phyloP scores from a whole-genome alignment of 2,329 filamentous ascomycete genomes.

The Intubia oerlemansii region DNA sequence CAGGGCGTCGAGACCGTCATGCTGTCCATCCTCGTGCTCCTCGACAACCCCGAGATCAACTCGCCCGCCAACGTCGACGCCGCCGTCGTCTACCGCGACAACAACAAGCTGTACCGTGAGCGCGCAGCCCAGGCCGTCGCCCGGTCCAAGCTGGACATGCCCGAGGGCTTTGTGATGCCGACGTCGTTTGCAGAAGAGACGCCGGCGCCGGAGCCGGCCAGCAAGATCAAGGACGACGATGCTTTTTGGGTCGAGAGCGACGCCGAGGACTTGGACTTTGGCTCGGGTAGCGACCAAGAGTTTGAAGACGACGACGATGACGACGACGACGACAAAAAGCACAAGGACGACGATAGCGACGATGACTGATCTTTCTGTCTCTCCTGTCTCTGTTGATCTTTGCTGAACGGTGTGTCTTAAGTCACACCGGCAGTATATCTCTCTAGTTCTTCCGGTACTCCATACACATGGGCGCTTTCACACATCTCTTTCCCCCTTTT shows the following conservation, averaged over 20 bases:
- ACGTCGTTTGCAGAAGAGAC: constrained; percentile 42
- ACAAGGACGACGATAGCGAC: constrained; percentile 33
- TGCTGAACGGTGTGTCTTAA: too few species aligned
- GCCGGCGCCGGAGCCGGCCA: constrained; percentile 35
- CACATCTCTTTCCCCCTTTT: too few species aligned
- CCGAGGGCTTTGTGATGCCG: constrained; percentile 62
- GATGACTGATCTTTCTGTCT: too few species aligned
- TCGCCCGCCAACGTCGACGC: constrained; percentile 93
- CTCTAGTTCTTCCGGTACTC: too few species aligned
- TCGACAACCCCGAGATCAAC: constrained; percentile 84
- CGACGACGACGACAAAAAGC: constrained; percentile 32
- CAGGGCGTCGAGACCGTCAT: constrained; percentile 91
- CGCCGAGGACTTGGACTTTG: constrained; percentile 59
- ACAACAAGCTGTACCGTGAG: constrained; percentile 45
- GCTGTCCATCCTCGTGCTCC: constrained; percentile 72
- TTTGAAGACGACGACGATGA: constrained; percentile 37
- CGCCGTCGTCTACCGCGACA: constrained; percentile 62
- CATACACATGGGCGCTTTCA: too few species aligned
- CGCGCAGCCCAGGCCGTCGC: constrained; percentile 50
- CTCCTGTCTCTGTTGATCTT: too few species aligned
- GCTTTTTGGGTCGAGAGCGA: constrained; percentile 68
- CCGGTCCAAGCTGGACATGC: constrained; percentile 58
- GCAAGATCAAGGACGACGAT: constrained; percentile 35
- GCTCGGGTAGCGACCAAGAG: constrained; percentile 42
- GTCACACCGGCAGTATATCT: too few species aligned